Evolutionary conservation across 257 asterid species (phyloP), one percentile per base, ranked within the genome.

Genomic region (Primulina tabacum): DNA sequence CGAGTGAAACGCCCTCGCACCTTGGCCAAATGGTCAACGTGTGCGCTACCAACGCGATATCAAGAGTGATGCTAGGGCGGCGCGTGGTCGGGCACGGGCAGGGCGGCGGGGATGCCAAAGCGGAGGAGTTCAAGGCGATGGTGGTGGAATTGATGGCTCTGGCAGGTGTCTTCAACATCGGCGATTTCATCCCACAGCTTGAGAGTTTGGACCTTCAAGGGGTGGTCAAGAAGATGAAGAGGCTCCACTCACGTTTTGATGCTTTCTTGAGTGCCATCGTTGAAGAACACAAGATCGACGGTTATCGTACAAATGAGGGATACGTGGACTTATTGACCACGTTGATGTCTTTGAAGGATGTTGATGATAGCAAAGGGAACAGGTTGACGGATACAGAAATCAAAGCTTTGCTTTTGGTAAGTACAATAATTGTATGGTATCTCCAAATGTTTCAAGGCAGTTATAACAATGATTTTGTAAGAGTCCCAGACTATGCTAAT

Each of bases 141-240:
- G 96, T 90, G 74, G 87, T 82, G 74, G 98, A 92, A 75, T 40
- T 90, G 61, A 88, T 92, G 98, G 86, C 75, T 52, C 37, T 90
- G 73, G 92, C 92, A 26, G 97, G 98, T 0, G 92, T 74, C 1
- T 90, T 90, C 82, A 90, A 92, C 78, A 8, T 92, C n/a, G 95
- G 98, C 12, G 98, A 92, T 60, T 88, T 88, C 68, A 90, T 92
- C 65, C 90, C 98, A 14, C 78, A 72, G 1, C 88, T 92, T n/a
- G 91, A 90, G 50, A 34, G 78, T 56, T 64, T 90, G 1, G 98
- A 92, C 73, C 71, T 92, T 61, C 98, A 90, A 71, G 97, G 98
- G 0, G 86, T 90, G 10, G 83, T 72, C 6, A 71, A 68, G 0
- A 90, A 86, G 70, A 87, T 92, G 98, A 92, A 92, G 95, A 88